Conservation (phyloP, 2,329 filamentous ascomycete genomes). For the Diaporthe helianthi region DNA sequence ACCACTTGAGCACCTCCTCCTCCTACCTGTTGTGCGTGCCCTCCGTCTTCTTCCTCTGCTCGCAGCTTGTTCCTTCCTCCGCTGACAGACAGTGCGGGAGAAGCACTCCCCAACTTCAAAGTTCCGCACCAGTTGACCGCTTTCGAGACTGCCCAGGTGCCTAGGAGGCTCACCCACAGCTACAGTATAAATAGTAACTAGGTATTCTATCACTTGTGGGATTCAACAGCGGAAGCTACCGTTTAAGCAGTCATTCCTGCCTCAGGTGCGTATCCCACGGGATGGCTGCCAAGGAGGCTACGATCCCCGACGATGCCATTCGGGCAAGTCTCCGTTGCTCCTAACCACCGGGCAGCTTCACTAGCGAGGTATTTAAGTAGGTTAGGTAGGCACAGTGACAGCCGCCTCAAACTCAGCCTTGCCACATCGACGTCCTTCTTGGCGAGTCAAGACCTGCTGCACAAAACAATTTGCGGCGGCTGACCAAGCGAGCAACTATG, state of each 20-base stretch:
- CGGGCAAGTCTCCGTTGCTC: slow-evolving; percentile 12
- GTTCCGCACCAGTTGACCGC: too few species aligned
- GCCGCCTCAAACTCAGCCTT: not conserved
- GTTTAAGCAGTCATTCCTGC: not conserved
- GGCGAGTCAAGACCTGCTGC: not conserved
- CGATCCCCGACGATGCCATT: slow-evolving; percentile 23
- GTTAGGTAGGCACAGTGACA: not conserved
- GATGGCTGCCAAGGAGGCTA: not conserved
- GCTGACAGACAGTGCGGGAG: not conserved
- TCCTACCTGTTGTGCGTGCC: too few species aligned
- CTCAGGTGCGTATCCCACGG: not conserved
- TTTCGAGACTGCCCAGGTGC: too few species aligned
- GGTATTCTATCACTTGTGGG: too few species aligned
- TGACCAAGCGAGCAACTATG: not conserved
- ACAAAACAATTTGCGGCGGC: not conserved
- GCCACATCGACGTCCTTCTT: not conserved
- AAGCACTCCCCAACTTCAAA: not conserved
- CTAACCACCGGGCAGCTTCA: not conserved
- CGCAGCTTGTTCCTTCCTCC: not conserved
- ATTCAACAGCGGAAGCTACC: not conserved
- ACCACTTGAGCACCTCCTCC: too few species aligned
- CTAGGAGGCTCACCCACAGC: too few species aligned
- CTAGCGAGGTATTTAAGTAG: too few species aligned
- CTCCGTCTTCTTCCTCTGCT: too few species aligned
- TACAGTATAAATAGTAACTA: too few species aligned